Conservation (phyloP, 176 grass and related monocot species). For the Oryza coarctata region DNA sequence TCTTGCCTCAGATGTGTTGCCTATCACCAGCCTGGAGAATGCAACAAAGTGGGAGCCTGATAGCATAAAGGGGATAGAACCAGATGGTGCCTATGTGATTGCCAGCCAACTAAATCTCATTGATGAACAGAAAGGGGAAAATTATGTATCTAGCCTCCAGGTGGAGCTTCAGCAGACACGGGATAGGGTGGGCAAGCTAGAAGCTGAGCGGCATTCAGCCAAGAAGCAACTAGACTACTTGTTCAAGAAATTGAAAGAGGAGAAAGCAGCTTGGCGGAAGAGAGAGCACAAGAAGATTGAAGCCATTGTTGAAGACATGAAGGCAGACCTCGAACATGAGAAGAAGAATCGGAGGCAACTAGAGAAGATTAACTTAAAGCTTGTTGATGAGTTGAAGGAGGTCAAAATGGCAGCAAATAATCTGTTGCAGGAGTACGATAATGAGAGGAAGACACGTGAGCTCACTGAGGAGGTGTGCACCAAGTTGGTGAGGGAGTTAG, state of each 20-base stretch:
- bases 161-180: constrained; percentile 63
- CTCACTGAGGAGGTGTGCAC: constrained; percentile 84
- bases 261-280: constrained; percentile 76
- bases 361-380: constrained; percentile 78
- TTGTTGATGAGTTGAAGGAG: constrained; percentile 78
- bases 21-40: constrained; percentile 53
- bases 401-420: constrained; percentile 63
- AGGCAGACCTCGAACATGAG: constrained; percentile 84
- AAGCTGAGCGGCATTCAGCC: constrained; percentile 60
- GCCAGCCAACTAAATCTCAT: constrained; percentile 53
- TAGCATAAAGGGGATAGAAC: constrained; percentile 42
- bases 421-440: constrained; percentile 79
- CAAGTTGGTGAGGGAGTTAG: constrained; percentile 81
- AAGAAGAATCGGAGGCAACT: constrained; percentile 62
- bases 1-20: constrained; percentile 25
- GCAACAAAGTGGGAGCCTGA: constrained; percentile 72
- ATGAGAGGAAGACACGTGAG: constrained; percentile 67
- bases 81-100: constrained; percentile 53
- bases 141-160: constrained; percentile 55
- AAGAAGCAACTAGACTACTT: constrained; percentile 87
- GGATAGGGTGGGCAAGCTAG: constrained; percentile 56
- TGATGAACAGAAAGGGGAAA: constrained; percentile 50
- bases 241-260: constrained; percentile 74
- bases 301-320: constrained; percentile 77
- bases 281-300: constrained; percentile 86